Evolutionary conservation across 768 basidiomycete genomes (phyloP), one percentile per base, ranked within the genome.

Genomic region (Phanerochaete sordida): DNA sequence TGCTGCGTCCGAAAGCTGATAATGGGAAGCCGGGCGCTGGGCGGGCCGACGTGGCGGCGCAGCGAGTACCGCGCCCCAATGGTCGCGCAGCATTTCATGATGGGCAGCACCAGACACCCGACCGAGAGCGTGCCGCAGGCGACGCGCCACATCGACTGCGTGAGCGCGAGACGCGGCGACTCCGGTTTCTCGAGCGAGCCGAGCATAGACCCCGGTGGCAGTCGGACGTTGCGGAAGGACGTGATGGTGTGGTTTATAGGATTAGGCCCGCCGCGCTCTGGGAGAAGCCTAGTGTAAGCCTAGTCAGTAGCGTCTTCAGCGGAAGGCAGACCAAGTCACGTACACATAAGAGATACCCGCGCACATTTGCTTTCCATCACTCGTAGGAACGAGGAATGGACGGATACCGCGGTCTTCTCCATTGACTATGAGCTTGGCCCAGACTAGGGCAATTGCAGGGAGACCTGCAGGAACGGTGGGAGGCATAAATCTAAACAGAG

Each of bases 1-100:
- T 87, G 84, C 62, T 88, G 86, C 0, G 86, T 87, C 24, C 84
- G 78, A 74, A 88, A 88, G 6, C 78, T 70, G 56, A 86, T 77
- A 65, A 88, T 85, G 0, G 84, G 84, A 2, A 79, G 71, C 16
- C 77, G 79, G 15, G 69, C 54, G 5, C 67, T 69, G 62, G 79
- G 78, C 6, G 81, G 83, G 21, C 76, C 73, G 37, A 86, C 70
- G 45, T 73, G 76, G 35, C 84, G 78, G 67, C 82, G 81, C 73
- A 81, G 76, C 13, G 83, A 84, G 62, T 87, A 87, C 59, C 73
- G 76, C n/a, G 81, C 82, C 1, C 77, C 79, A 52, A 86, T 84
- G 65, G 75, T 84, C 8, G 84, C 77, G n/a, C 76, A 72, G 21
- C 77, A 69, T 66, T 83, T 83, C 60, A 85, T 76, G 16, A 79